Conservation (phyloP, 306 rosid genomes). For the Arachis hypogaea region DNA sequence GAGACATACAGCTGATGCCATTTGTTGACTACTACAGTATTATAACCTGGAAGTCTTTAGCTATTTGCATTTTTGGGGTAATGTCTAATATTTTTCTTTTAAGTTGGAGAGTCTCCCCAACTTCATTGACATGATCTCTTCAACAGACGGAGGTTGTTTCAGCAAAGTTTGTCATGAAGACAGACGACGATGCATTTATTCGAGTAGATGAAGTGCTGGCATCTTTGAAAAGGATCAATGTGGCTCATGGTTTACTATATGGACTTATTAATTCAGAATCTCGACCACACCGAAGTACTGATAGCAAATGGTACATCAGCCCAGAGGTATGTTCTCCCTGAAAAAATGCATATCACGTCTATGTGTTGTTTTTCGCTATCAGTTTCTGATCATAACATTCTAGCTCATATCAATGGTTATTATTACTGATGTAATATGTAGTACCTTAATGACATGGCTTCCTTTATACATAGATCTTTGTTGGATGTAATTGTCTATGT, state of each 20-base stretch:
- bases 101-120: slow-evolving; percentile 31
- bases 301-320: slow-evolving; percentile 97
- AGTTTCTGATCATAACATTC: slow-evolving; percentile 27
- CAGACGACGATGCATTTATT: slow-evolving; percentile 97
- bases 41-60: slow-evolving; percentile 96
- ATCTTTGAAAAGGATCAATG: slow-evolving; percentile 64
- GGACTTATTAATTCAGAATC: slow-evolving; percentile 95
- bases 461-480: neutral
- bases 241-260: slow-evolving; percentile 68
- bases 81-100: slow-evolving; percentile 45
- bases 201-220: slow-evolving; percentile 87
- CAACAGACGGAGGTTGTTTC: slow-evolving; percentile 94
- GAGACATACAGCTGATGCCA: slow-evolving; percentile 97
- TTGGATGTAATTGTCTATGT: slow-evolving; percentile 6
- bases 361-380: neutral
- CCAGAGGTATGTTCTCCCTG: slow-evolving; percentile 59
- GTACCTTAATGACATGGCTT: neutral
- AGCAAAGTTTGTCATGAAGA: slow-evolving; percentile 93
- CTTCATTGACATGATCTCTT: slow-evolving; percentile 47
- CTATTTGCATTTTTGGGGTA: slow-evolving; percentile 96
- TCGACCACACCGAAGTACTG: slow-evolving; percentile 78
- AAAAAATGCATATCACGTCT: neutral
- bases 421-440: slow-evolving; percentile 17
- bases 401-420: neutral
- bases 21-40: slow-evolving; percentile 97